A percentile compares a stretch with the other conserved stretches of the same genome.
phyloP scores from a whole-genome alignment of 495 filamentous ascomycete species.

The Xylaria intraflava region DNA sequence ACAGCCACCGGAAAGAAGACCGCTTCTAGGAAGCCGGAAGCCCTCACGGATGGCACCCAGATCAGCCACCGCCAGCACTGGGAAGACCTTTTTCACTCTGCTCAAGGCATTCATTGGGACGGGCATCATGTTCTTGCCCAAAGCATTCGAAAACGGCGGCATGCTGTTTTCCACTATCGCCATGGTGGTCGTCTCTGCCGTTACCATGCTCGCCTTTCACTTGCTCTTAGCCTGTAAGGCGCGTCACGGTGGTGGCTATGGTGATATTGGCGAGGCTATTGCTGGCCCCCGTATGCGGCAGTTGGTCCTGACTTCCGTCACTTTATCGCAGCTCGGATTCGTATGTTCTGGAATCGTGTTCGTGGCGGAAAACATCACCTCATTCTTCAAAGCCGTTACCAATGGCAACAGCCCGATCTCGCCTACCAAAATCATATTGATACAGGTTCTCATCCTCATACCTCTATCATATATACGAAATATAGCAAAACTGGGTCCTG shows the following conservation, averaged over 20 bases:
- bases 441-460: conserved; percentile 51
- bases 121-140: conserved; percentile 63
- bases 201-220: conserved; percentile 57
- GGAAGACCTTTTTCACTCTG: conserved; percentile 61
- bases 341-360: conserved; percentile 62
- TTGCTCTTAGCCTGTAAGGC: conserved; percentile 52
- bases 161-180: conserved; percentile 59
- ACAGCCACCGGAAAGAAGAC: conserved; percentile 35
- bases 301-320: conserved; percentile 53
- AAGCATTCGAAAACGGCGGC: conserved; percentile 61
- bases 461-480: conserved; percentile 58
- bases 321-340: conserved; percentile 60
- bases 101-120: conserved; percentile 62
- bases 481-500: conserved; percentile 56
- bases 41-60: conserved; percentile 32
- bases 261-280: conserved; percentile 54
- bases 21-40: conserved; percentile 49
- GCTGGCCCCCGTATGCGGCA: conserved; percentile 44
- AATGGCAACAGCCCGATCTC: conserved; percentile 34
- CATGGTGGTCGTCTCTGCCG: conserved; percentile 46
- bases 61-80: conserved; percentile 50
- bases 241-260: conserved; percentile 52
- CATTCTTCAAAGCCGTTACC: conserved; percentile 51
- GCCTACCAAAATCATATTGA: conserved; percentile 42
- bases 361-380: conserved; percentile 54